These are phyloP conservation scores for Podila minutissima DNA, from an alignment of 192 early-diverging fungal species.

Conservation along the genomic window DNA sequence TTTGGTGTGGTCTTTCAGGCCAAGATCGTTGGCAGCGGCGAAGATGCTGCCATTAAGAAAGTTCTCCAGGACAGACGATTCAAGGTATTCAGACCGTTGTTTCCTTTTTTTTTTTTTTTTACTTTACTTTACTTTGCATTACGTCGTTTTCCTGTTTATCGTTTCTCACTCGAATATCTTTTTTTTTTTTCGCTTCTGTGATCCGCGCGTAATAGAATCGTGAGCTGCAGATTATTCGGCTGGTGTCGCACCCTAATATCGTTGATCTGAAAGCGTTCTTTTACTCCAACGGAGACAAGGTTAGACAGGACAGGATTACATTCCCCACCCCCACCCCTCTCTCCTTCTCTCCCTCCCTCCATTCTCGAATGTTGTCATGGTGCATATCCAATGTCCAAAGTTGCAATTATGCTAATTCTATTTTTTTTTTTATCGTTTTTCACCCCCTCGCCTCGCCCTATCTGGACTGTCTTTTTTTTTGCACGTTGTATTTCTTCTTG, in stretches of 20 bases:
- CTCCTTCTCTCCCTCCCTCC: not conserved
- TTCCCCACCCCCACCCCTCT: not conserved
- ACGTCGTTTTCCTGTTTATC: too few species aligned
- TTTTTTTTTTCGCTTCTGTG: not conserved
- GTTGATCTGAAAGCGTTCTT: conserved; percentile 92
- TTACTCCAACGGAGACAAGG: conserved; percentile 93
- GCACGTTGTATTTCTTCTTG: not conserved
- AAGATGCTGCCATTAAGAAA: conserved; percentile 96
- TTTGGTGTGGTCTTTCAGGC: conserved; percentile 99
- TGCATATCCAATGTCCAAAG: too few species aligned
- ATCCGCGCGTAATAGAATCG: conserved; percentile 72
- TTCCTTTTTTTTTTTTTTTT: too few species aligned
- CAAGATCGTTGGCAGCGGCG: conserved; percentile 79
- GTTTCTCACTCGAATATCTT: not conserved
- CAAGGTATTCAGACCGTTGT: conserved; percentile 72
- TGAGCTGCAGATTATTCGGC: conserved; percentile 93
- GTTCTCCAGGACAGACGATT: conserved; percentile 98
- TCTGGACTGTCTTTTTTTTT: not conserved
- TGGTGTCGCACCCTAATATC: conserved; percentile 94
- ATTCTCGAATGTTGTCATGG: not conserved
- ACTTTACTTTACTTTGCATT: too few species aligned
- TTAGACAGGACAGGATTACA: conserved; percentile 16
- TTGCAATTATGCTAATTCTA: too few species aligned
- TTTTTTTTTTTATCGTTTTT: too few species aligned
- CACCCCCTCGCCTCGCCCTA: too few species aligned